Conservation (phyloP, 495 filamentous ascomycete species). For the Hypomontagnella submonticulosa region DNA sequence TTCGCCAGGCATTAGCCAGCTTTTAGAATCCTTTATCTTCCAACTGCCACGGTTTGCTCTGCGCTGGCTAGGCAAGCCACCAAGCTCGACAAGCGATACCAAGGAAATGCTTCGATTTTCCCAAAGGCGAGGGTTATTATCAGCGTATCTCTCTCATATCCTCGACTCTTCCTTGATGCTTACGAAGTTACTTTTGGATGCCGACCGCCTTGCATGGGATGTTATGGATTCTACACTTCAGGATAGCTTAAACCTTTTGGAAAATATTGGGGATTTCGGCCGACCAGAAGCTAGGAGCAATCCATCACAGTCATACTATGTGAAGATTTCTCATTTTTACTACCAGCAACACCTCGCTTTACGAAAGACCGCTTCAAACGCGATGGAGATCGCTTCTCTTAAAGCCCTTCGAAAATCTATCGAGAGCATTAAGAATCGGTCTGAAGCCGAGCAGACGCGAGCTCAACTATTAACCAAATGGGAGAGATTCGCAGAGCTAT, state of each 20-base stretch:
- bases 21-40: constrained; percentile 61
- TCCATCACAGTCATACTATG: constrained; percentile 57
- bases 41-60: constrained; percentile 63
- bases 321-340: constrained; percentile 81
- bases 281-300: constrained; percentile 44
- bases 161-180: constrained; percentile 68
- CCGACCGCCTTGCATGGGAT: constrained; percentile 58
- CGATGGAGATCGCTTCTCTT: constrained; percentile 52
- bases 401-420: constrained; percentile 62
- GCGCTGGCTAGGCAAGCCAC: constrained; percentile 66
- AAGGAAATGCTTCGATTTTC: constrained; percentile 65
- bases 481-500: constrained; percentile 62
- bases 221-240: constrained; percentile 63
- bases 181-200: constrained; percentile 57
- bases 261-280: constrained; percentile 55
- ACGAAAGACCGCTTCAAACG: constrained; percentile 49
- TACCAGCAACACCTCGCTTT: constrained; percentile 67
- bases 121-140: constrained; percentile 63
- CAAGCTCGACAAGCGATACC: constrained; percentile 52
- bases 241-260: constrained; percentile 63
- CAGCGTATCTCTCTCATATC: constrained; percentile 56
- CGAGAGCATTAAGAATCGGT: constrained; percentile 58
- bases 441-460: constrained; percentile 57
- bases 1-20: constrained; percentile 30
- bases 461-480: constrained; percentile 60